Conservation (phyloP, 2,329 filamentous ascomycete genomes). For the Aureobasidium sp. region DNA sequence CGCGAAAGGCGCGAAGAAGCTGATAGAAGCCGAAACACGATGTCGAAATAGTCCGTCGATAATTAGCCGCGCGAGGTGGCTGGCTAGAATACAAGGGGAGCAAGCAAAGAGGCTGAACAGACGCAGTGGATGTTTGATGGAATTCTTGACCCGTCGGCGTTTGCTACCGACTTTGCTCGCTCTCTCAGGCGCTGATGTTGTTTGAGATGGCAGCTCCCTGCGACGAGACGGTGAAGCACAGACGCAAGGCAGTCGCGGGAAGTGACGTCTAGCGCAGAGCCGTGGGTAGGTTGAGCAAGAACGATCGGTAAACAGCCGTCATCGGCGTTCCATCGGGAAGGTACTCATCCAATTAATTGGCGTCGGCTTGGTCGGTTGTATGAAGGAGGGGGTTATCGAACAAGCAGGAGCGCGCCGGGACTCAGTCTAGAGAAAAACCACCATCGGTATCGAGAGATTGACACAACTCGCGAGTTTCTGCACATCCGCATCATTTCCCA, state of each 20-base stretch:
- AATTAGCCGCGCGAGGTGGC: background rate
- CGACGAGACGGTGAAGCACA: background rate
- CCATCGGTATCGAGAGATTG: background rate
- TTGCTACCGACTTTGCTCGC: background rate
- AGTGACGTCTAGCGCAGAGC: conserved; percentile 2
- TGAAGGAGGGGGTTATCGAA: background rate
- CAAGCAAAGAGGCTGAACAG: conserved; percentile 8
- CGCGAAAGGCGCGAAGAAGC: conserved; percentile 4
- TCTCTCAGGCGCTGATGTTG: background rate
- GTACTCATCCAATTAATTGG: conserved; percentile 7
- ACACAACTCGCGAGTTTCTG: background rate
- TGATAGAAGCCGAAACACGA: conserved; percentile 5
- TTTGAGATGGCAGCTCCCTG: background rate
- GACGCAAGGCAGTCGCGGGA: background rate
- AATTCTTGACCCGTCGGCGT: conserved; percentile 3
- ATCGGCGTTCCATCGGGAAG: conserved; percentile 11
- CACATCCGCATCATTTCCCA: background rate
- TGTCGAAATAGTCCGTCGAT: background rate
- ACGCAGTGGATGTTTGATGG: background rate
- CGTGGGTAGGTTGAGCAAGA: conserved; percentile 5
- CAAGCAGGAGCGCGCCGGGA: background rate
- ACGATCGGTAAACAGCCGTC: conserved; percentile 11
- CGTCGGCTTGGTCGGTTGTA: conserved; percentile 7
- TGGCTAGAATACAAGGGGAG: background rate
- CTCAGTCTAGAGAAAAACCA: background rate